phyloP scores from a whole-genome alignment of 805 yeast genomes.

The Myxozyma lipomycoides region DNA sequence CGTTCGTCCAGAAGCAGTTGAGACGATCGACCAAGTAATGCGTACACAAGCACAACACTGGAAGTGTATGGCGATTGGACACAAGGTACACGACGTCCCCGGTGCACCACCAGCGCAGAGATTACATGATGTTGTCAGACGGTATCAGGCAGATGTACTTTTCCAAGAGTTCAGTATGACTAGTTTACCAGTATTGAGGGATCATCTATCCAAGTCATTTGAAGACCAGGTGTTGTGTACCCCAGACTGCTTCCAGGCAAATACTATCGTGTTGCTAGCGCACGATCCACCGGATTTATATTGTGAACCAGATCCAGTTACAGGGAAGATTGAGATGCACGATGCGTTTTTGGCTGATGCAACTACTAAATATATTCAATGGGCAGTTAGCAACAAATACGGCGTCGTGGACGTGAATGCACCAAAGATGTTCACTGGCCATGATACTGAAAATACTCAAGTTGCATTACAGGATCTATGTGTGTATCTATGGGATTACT shows the following conservation, averaged over 20 bases:
- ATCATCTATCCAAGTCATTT: conserved; percentile 46
- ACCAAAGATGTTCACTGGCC: conserved; percentile 52
- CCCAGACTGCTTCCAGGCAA: conserved; percentile 54
- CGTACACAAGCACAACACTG: conserved; percentile 80
- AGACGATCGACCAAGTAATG: conserved; percentile 75
- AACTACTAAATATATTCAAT: conserved; percentile 62
- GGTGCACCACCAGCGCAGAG: conserved; percentile 23
- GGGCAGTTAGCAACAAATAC: conserved; percentile 57
- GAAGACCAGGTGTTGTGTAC: conserved; percentile 70
- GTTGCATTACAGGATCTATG: conserved; percentile 73
- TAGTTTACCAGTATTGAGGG: conserved; percentile 57
- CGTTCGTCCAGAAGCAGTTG: conserved; percentile 74
- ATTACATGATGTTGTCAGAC: conserved; percentile 70
- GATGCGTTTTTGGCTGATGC: conserved; percentile 74
- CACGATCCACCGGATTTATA: conserved; percentile 93
- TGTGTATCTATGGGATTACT: conserved; percentile 85
- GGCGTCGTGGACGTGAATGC: conserved; percentile 83
- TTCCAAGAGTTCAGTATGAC: conserved; percentile 57
- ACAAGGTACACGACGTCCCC: conserved; percentile 33
- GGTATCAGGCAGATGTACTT: conserved; percentile 55
- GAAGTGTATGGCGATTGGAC: conserved; percentile 76
- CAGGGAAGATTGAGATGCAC: conserved; percentile 71
- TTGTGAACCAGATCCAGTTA: conserved; percentile 76
- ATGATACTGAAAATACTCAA: conserved; percentile 41
- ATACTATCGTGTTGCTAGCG: conserved; percentile 63